phyloP scores from a whole-genome alignment of 192 early-diverging fungal genomes.

The Gonapodya prolifera region DNA sequence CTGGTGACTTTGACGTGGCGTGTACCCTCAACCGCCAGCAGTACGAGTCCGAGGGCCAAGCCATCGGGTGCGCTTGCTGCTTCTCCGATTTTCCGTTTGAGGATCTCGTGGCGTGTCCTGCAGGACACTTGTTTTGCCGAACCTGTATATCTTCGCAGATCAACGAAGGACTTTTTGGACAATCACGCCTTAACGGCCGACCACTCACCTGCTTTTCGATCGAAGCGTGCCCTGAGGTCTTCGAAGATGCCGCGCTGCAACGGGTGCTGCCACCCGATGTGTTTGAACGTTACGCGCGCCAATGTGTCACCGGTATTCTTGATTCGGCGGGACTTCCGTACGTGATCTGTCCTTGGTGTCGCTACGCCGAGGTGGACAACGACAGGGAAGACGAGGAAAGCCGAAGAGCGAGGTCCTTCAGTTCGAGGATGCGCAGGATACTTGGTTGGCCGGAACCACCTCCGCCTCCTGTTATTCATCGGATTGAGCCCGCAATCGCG shows the following conservation, averaged over 20 bases:
- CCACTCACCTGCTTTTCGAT: background rate
- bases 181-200: background rate
- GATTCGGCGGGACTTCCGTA: background rate
- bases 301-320: background rate
- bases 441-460: background rate
- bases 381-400: background rate
- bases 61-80: background rate
- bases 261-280: background rate
- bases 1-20: background rate
- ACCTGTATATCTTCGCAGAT: background rate
- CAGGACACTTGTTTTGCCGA: background rate
- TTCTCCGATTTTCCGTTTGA: background rate
- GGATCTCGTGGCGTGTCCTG: background rate
- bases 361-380: slow-evolving; percentile 3
- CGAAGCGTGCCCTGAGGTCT: background rate
- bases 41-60: background rate
- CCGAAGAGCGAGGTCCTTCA: background rate
- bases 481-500: background rate
- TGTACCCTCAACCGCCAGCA: background rate
- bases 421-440: background rate
- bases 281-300: background rate
- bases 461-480: background rate
- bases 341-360: background rate
- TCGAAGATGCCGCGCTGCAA: background rate
- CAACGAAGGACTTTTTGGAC: background rate